Evolutionary conservation across 2,329 filamentous ascomycete species (phyloP), one percentile per base, ranked within the genome.

Genomic region (Arthroderma uncinatum): DNA sequence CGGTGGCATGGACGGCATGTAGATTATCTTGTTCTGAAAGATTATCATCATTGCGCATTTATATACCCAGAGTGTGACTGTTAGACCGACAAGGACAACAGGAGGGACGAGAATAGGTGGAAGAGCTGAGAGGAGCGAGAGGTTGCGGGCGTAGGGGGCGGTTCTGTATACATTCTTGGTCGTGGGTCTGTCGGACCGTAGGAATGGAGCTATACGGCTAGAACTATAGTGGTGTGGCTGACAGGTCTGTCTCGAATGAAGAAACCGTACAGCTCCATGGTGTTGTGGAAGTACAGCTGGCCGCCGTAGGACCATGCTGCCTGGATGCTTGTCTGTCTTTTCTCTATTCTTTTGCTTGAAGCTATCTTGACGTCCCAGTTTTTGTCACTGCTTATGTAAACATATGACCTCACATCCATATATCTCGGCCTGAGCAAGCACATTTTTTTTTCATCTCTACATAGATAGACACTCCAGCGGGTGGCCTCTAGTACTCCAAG

Each of bases 1-100:
- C 1, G 86, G 86, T 16, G 86, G 86, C 54, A 90, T 71, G 48
- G 84, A 85, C 0, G 87, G 85, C 74, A 89, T 89, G 71, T 90
- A 91, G 59, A 91, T 86, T 66, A 91, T 88, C 66, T 85, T 85
- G 66, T 91, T 88, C 71, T 91, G 87, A 67, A 90, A 86, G 3
- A 86, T 63, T 28, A 92, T 76, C 73, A 90, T 82, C 82, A 89
- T 87, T 55, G 82, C 70, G 66, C 86, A 89, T 69, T 82, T 81
- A 70, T 79, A 80, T 1, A 73, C 69, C 78, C 78, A 91, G 12
- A 91, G 73, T 2, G 78, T 78, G 16, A 87, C 64, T 2, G 87
- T 75, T 36, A 91, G 75, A 1, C 84, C 82, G 12, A 75, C 68
- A 65, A 89, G 90, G 44, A 88, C 74, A 5, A 79, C 65, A 0